phyloP scores from a whole-genome alignment of 2,329 filamentous ascomycete genomes.

The Cytospora schulzeri region DNA sequence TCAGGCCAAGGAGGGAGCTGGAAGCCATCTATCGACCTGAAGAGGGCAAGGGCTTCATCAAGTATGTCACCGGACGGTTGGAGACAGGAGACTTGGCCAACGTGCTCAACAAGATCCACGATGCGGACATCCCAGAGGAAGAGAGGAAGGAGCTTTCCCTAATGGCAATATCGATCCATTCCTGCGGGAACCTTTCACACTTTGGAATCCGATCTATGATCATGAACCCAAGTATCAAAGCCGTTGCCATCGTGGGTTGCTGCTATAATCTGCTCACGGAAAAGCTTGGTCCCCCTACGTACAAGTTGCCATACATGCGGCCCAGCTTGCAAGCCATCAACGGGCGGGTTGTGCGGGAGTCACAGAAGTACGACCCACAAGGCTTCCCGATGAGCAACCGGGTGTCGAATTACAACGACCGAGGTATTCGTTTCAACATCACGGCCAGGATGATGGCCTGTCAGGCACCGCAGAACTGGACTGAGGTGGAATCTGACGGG shows the following conservation, averaged over 20 bases:
- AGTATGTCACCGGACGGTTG: constrained; percentile 76
- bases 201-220: constrained; percentile 86
- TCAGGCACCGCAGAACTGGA: constrained; percentile 94
- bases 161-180: constrained; percentile 94
- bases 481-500: constrained; percentile 71
- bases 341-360: constrained; percentile 68
- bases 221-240: constrained; percentile 79
- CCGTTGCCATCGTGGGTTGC: constrained; percentile 95
- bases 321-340: constrained; percentile 68
- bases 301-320: constrained; percentile 78
- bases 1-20: constrained; percentile 54
- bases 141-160: constrained; percentile 51
- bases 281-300: constrained; percentile 80
- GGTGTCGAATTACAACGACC: constrained; percentile 59
- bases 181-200: constrained; percentile 95
- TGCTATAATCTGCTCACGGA: constrained; percentile 98
- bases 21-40: constrained; percentile 56
- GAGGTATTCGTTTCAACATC: constrained; percentile 84
- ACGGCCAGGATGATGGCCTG: constrained; percentile 98
- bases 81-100: constrained; percentile 71
- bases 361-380: constrained; percentile 77
- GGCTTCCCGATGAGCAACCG: constrained; percentile 90
- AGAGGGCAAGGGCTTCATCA: constrained; percentile 69
- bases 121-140: constrained; percentile 39
- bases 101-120: constrained; percentile 65